Evolutionary conservation across 2,329 filamentous ascomycete genomes (phyloP), one percentile per base, ranked within the genome.

Genomic region (Colletotrichum endophyticum): DNA sequence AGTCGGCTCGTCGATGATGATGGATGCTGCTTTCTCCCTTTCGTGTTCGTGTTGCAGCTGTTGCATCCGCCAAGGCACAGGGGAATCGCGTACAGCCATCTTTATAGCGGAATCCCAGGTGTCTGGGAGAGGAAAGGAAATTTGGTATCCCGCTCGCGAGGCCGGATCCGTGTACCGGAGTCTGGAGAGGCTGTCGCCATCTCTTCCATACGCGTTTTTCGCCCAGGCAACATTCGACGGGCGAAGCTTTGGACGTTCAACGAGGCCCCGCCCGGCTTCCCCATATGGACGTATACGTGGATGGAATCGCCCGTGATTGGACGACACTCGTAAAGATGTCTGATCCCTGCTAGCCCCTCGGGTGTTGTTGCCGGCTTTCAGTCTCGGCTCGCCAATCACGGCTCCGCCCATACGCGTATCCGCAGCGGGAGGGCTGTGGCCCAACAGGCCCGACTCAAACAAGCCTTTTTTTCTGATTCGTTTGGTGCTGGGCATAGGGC

Each of bases 281-380:
- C 56, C 72, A 72, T 72, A 8, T 28, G 34, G 68, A 56, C 16
- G 30, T 16, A 72, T 75, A 73, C 73, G 70, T 49, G 70, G 30
- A 75, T 63, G 22, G 6, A 44, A 63, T 8, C 15, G 8, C 13
- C 8, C 15, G 2, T 68, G 27, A 68, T 75, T 75, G 70, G 70
- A 5, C 12, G 0, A 4, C 3, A 9, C 2, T 5, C 1, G 36
- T 1, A 39, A 19, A 19, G 36, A 15, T 3, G 8, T n/a, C 7
- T 2, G n/a, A 19, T 27, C 62, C 66, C 27, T 32, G 53, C 62
- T 49, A 64, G 61, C 36, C 25, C 13, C 2, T 22, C 15, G 15
- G 30, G 53, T 72, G 73, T 13, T 11, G 39, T 39, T 13, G 15
- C 6, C 28, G 30, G n/a, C 32, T 25, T 8, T 7, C 7, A 16